Conservation (phyloP, 345 rosid species). For the Turnera subulata region DNA sequence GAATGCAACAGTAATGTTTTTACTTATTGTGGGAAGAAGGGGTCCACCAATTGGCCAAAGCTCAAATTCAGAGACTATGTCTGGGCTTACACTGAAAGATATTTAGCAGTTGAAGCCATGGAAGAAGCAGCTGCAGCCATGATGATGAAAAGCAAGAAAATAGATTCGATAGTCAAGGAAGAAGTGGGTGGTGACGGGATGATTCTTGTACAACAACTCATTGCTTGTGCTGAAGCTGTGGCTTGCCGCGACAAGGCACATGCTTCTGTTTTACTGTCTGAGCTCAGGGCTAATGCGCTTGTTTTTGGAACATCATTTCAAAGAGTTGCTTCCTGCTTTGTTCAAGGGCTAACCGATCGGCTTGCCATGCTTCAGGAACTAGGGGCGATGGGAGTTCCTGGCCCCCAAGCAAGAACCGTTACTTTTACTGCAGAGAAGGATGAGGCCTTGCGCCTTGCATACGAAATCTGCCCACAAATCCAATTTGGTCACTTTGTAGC, state of each 20-base stretch:
- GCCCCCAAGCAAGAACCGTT: constrained; percentile 29
- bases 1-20: constrained; percentile 10
- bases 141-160: constrained; percentile 29
- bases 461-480: constrained; percentile 56
- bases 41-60: constrained; percentile 22
- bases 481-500: constrained; percentile 58
- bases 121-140: constrained; percentile 43
- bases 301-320: constrained; percentile 62
- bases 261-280: constrained; percentile 45
- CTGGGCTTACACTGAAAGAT: constrained; percentile 33
- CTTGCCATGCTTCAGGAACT: constrained; percentile 42
- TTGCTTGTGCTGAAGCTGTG: constrained; percentile 65
- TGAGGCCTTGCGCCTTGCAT: constrained; percentile 52
- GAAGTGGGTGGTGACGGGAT: constrained; percentile 34
- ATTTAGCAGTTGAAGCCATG: constrained; percentile 39
- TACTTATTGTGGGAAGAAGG: constrained; percentile 10
- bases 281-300: constrained; percentile 42
- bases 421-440: constrained; percentile 45
- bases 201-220: constrained; percentile 50
- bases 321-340: constrained; percentile 66
- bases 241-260: constrained; percentile 61
- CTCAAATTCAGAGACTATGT: constrained; percentile 47
- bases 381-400: constrained; percentile 31
- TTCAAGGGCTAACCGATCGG: constrained; percentile 53
- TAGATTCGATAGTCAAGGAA: constrained; percentile 32